Evolutionary conservation across 139 green algal genomes (phyloP), one percentile per base, ranked within the genome.

Genomic region (Eudorina sp.): DNA sequence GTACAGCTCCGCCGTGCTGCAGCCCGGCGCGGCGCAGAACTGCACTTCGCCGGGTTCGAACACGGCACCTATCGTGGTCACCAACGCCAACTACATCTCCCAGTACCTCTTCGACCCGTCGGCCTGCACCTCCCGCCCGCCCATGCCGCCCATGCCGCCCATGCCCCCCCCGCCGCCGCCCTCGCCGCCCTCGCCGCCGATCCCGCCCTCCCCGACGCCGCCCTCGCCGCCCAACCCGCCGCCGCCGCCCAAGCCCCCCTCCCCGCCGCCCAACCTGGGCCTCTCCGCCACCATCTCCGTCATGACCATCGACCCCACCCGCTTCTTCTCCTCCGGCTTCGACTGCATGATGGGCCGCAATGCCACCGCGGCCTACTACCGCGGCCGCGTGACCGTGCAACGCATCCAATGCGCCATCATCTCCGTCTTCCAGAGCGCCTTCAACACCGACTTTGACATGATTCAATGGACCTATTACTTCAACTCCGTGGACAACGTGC

Each of bases 41-140:
- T 31, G 36, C 53, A 29, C 38, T 2, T 6, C n/a, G 53, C 40
- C 79, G 31, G 0, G 45, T 21, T 31, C 51, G 51, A 84, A 19
- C 51, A 70, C 53, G 7, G 27, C 5, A 3, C 34, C 53, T 1
- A 53, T 31, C 34, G 45, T 68, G 23, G n/a, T 87, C 4, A 64
- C 81, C 34, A 88, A 82, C 83, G 31, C 6, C 36, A 88, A 88
- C 83, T 53, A 48, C 81, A 87, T 87, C 43, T 48, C 81, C 9
- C 64, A 88, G 68, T 88, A 41, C 82, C 18, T 9, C 11, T 4
- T 58, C 34, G 27, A 68, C 36, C 68, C 68, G 16, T 4, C 7
- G 11, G 25, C 51, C 4, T 88, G 83, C 83, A 8, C 3, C 27
- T 43, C 29, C 18, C 48, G 68, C 14, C 83, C 83, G 19, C 46